Evolutionary conservation across 2,329 filamentous ascomycete genomes (phyloP).

Genomic region (Elsinoe australis): DNA sequence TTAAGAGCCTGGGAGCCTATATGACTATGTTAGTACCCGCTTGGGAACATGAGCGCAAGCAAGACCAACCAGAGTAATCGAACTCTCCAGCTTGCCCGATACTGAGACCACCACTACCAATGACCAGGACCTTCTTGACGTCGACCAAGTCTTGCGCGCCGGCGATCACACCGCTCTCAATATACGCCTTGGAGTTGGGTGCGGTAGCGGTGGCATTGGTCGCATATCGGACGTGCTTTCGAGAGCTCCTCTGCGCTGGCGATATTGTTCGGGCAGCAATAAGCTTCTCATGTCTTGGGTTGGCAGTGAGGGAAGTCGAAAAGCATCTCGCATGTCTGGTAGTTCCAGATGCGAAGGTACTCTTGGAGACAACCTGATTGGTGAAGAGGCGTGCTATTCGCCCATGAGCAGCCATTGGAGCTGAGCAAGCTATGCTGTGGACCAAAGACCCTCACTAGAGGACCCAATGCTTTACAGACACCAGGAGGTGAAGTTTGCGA

Average conservation of each 20-base stretch:
- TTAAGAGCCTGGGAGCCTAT: constrained; percentile 91
- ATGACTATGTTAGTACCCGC: constrained; percentile 16
- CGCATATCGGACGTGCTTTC: constrained; percentile 22
- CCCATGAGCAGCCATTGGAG: constrained; percentile 30
- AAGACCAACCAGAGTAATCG: constrained; percentile 82
- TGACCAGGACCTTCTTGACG: constrained; percentile 95
- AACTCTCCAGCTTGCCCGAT: constrained; percentile 98
- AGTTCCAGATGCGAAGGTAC: neutral
- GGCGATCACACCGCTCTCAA: constrained; percentile 80
- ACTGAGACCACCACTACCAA: constrained; percentile 87
- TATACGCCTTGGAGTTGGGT: constrained; percentile 76
- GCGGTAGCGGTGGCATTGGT: constrained; percentile 53
- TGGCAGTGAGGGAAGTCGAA: constrained; percentile 13
- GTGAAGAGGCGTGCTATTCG: constrained; percentile 26
- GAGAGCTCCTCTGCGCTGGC: too few species aligned
- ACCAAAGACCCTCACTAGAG: constrained; percentile 4
- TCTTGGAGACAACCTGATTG: constrained; percentile 10
- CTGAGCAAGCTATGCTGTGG: neutral
- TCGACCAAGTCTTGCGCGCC: constrained; percentile 67
- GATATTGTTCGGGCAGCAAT: constrained; percentile 13
- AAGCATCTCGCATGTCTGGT: constrained; percentile 10
- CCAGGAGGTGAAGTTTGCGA: neutral
- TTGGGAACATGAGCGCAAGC: neutral
- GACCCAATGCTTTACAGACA: neutral
- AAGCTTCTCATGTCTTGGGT: constrained; percentile 20